These are phyloP conservation scores for Eucalyptus rudis DNA, from an alignment of 345 rosid species.

Conservation along the genomic window DNA sequence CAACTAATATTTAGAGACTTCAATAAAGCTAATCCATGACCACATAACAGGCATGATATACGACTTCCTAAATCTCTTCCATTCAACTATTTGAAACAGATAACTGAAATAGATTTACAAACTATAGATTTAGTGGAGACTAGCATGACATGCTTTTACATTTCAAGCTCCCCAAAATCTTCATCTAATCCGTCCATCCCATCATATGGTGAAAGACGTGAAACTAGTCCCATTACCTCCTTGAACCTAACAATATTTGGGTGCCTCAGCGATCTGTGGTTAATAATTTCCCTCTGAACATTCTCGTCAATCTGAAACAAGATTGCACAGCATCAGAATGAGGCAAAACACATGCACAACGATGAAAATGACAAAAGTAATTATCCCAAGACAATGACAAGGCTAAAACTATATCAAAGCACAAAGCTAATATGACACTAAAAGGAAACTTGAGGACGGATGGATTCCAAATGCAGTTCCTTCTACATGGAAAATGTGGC, in stretches of 20 bases:
- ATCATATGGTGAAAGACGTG: neutral
- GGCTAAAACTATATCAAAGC: neutral
- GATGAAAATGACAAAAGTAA: neutral
- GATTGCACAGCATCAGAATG: neutral
- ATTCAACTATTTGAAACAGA: neutral
- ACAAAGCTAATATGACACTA: neutral
- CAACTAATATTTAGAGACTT: neutral
- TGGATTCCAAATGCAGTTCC: neutral
- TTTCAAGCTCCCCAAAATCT: neutral
- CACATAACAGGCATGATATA: neutral
- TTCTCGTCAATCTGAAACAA: constrained; percentile 80
- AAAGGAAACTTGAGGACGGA: neutral
- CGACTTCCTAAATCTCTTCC: neutral
- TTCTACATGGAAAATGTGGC: neutral
- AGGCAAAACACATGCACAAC: neutral
- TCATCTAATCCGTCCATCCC: neutral
- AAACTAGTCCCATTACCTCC: constrained; percentile 43
- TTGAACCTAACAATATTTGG: constrained; percentile 90
- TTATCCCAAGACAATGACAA: neutral
- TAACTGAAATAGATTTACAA: neutral
- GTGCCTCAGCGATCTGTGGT: constrained; percentile 78
- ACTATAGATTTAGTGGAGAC: neutral
- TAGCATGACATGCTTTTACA: neutral
- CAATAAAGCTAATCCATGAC: neutral
- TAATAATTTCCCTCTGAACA: constrained; percentile 92